Evolutionary conservation across 208 protist genomes (phyloP).

Genomic region (Trypanosomatidae sp.): DNA sequence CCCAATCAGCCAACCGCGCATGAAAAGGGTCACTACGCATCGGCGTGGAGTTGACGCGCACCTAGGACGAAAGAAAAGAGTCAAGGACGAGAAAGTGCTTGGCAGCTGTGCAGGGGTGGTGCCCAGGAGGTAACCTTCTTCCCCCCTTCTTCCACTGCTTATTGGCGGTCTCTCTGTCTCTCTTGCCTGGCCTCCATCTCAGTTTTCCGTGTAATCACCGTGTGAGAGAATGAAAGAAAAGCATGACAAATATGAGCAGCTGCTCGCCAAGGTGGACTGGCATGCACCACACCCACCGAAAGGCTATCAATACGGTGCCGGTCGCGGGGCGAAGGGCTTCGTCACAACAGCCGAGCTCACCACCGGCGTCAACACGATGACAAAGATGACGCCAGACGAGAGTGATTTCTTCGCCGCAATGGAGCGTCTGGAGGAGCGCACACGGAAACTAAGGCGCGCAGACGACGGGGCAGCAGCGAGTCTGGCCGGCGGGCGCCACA

Average conservation of each 20-base stretch:
- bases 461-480: constrained; percentile 1
- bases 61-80: not conserved
- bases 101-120: not conserved
- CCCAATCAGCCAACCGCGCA: not conserved
- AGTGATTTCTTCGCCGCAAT: constrained; percentile 48
- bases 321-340: constrained; percentile 77
- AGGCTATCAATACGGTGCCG: constrained; percentile 76
- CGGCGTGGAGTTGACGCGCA: not conserved
- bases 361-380: constrained; percentile 20
- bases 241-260: constrained; percentile 72
- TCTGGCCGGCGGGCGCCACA: not conserved
- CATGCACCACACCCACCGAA: constrained; percentile 57
- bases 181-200: not conserved
- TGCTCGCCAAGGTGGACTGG: constrained; percentile 81
- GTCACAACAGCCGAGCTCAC: constrained; percentile 77
- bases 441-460: constrained; percentile 9
- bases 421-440: constrained; percentile 55
- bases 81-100: not conserved
- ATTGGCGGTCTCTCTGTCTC: not conserved
- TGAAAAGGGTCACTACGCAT: not conserved
- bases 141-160: not conserved
- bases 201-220: not conserved
- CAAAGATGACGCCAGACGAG: constrained; percentile 41
- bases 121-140: not conserved
- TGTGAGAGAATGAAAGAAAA: constrained; percentile 13